Evolutionary conservation across 1,139 yeast species (phyloP).

Genomic region (Suhomyces coccinellae): DNA sequence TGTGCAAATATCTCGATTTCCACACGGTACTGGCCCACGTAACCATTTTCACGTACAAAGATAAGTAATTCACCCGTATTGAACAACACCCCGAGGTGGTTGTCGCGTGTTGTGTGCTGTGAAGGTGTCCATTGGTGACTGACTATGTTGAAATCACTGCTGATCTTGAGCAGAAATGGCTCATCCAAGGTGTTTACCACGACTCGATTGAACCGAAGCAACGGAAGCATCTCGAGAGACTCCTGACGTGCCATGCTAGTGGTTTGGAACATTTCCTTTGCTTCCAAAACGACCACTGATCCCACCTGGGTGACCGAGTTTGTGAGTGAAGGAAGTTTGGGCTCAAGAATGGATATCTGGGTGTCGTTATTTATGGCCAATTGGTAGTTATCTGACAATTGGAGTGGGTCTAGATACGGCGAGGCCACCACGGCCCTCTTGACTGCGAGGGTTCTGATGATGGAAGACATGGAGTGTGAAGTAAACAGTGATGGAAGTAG

Average conservation of each 20-base stretch:
- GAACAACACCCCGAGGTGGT: slow-evolving; percentile 35
- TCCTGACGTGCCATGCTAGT: slow-evolving; percentile 32
- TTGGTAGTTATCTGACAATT: slow-evolving; percentile 41
- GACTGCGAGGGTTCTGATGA: slow-evolving; percentile 16
- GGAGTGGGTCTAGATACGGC: slow-evolving; percentile 32
- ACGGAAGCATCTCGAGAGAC: slow-evolving; percentile 28
- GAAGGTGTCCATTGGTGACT: slow-evolving; percentile 40
- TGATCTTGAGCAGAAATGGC: slow-evolving; percentile 30
- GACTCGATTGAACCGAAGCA: slow-evolving; percentile 31
- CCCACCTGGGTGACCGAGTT: slow-evolving; percentile 23
- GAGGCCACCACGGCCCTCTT: slow-evolving; percentile 26
- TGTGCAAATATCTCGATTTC: slow-evolving; percentile 30
- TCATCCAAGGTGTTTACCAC: slow-evolving; percentile 31
- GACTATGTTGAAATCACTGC: slow-evolving; percentile 37
- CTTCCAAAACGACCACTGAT: slow-evolving; percentile 23
- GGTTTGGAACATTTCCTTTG: slow-evolving; percentile 31
- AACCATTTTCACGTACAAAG: slow-evolving; percentile 28
- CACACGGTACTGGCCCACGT: slow-evolving; percentile 26
- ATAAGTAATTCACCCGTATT: slow-evolving; percentile 43
- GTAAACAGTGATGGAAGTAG: not conserved
- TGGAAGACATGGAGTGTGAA: not conserved
- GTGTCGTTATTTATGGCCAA: slow-evolving; percentile 39
- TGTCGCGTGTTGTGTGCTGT: slow-evolving; percentile 26
- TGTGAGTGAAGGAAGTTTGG: slow-evolving; percentile 40
- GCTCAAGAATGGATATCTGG: slow-evolving; percentile 39